Evolutionary conservation across 495 filamentous ascomycete species (phyloP).

Genomic region (Bryoglossum gracile): DNA sequence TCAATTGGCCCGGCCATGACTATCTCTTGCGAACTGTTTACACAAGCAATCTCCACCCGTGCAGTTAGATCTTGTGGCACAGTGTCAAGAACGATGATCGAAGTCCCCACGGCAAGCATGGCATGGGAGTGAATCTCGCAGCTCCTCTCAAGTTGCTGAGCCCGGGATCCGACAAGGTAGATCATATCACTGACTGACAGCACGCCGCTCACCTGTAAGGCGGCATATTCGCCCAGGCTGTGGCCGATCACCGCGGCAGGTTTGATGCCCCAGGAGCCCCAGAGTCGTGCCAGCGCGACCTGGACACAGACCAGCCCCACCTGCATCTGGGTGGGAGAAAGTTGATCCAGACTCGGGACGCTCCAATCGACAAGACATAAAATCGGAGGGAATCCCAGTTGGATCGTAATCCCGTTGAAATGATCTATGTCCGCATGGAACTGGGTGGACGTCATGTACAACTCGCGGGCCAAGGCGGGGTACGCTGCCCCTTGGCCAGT

Average conservation of each 20-base stretch:
- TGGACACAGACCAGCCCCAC: conserved; percentile 69
- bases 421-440: conserved; percentile 65
- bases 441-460: conserved; percentile 52
- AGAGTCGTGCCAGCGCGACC: conserved; percentile 75
- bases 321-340: conserved; percentile 69
- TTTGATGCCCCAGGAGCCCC: conserved; percentile 66
- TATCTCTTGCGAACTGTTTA: conserved; percentile 52
- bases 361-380: conserved; percentile 55
- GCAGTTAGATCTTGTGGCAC: conserved; percentile 20
- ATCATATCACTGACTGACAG: conserved; percentile 72
- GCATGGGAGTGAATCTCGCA: conserved; percentile 65
- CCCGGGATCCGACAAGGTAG: conserved; percentile 70
- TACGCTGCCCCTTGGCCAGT: conserved; percentile 64
- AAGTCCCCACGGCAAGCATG: conserved; percentile 52
- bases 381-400: conserved; percentile 64
- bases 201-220: conserved; percentile 71
- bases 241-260: conserved; percentile 78
- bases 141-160: conserved; percentile 61
- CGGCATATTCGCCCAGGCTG: conserved; percentile 82
- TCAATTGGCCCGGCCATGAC: conserved; percentile 47
- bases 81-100: conserved; percentile 31
- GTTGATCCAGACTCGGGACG: conserved; percentile 44
- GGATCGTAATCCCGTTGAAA: conserved; percentile 56
- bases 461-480: conserved; percentile 58
- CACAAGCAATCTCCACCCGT: conserved; percentile 48